Base-by-base conservation (phyloP, 2,329 filamentous ascomycete species). In the Cryphonectria parasitica region DNA sequence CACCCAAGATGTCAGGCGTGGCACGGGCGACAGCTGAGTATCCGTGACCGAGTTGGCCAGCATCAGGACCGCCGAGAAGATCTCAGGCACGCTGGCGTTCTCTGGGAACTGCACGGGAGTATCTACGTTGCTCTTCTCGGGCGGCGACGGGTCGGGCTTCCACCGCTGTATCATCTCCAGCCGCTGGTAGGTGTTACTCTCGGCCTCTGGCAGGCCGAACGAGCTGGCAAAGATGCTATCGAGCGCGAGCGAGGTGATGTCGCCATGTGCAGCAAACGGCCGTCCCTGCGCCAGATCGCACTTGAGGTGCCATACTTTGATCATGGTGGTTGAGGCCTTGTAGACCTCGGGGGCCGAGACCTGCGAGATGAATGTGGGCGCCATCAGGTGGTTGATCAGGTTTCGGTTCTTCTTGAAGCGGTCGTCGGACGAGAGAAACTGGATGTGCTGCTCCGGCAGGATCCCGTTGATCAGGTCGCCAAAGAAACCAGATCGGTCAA, bases 401-500 rank as follows among this genome's bases (percentile, higher is more conserved):
- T 64, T 63, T 6, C 69, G 69, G 34, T 69, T 67, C 36, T 25
- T 61, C 10, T 52, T 58, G 41, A 68, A 71, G 7, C 43, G 58
- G 15, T 19, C 45, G 22, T 64, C 66, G 17, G 60, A 61, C 31
- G 58, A 79, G 67, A 74, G 69, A 63, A 78, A 76, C 39, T 77
- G 72, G 36, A 78, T 78, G 70, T 82, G 81, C 69, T 79, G 76
- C 56, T 79, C 68, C 1, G 77, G 79, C 31, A 77, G 71, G 28
- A 80, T 75, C 31, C 79, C 79, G 39, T 74, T 74, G 31, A 82
- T 76, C 3, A 80, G 62, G 10, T 71, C 69, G 10, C 66, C 62
- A 10, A 65, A 69, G 49, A 69, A 56, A 17, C 45, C 60, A 5
- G 62, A 60, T 8, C 70, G 67, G 49, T 72, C 70, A 25, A 72